These are phyloP conservation scores for Mycena indigotica DNA, from an alignment of 768 basidiomycete genomes.

Conservation along the genomic window DNA sequence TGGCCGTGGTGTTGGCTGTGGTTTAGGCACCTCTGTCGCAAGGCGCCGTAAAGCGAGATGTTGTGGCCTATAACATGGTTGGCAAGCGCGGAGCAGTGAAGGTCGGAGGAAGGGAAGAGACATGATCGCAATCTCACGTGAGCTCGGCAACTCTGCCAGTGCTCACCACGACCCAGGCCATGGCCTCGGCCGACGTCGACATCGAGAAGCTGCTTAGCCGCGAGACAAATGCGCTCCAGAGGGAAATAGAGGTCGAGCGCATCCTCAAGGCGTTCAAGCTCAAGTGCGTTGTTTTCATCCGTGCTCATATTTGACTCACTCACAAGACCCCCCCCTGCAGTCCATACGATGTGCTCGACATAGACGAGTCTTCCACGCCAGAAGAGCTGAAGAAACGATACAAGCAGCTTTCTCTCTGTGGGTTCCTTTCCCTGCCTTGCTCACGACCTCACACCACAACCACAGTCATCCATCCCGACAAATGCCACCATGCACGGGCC, in stretches of 20 bases:
- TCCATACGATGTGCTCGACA: conserved; percentile 91
- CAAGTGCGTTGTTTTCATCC: conserved; percentile 59
- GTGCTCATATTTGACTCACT: not conserved
- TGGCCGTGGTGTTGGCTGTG: conserved; percentile 10
- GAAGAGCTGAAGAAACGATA: conserved; percentile 91
- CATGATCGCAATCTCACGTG: not conserved
- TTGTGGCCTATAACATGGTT: conserved; percentile 12
- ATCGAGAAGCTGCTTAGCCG: conserved; percentile 79
- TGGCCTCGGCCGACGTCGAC: conserved; percentile 45
- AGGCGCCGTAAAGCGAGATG: not conserved
- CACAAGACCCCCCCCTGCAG: conserved; percentile 38
- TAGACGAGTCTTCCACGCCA: conserved; percentile 67
- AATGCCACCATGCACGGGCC: conserved; percentile 83
- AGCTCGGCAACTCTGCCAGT: not conserved
- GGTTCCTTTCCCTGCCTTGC: conserved; percentile 31
- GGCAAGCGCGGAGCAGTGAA: not conserved
- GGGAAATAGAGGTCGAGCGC: conserved; percentile 87
- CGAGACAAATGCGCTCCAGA: conserved; percentile 83
- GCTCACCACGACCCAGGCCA: conserved; percentile 21
- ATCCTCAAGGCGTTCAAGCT: conserved; percentile 95
- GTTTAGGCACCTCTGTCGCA: conserved; percentile 16
- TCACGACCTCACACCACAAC: conserved; percentile 3
- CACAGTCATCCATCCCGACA: conserved; percentile 97
- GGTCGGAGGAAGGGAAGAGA: conserved; percentile 13
- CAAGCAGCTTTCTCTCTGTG: conserved; percentile 82